phyloP scores from a whole-genome alignment of 257 asterid genomes.

The Orobanche coerulescens region DNA sequence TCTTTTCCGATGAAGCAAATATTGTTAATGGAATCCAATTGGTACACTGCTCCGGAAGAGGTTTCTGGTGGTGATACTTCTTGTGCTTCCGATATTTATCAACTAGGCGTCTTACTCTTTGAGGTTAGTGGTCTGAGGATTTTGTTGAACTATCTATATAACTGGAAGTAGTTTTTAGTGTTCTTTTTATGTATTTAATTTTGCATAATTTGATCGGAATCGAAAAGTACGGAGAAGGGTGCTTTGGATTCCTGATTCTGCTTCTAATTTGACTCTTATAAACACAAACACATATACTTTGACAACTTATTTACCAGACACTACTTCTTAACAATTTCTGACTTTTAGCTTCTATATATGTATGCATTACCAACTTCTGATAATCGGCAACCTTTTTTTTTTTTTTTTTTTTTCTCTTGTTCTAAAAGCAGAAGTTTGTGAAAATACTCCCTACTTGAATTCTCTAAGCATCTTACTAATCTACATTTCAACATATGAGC shows the following conservation, averaged over 20 bases:
- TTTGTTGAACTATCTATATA: background rate
- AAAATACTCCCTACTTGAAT: background rate
- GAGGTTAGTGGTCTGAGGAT: conserved; percentile 45
- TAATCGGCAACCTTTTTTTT: no score
- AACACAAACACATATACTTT: no score
- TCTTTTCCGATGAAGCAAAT: conserved; percentile 80
- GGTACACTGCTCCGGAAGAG: conserved; percentile 88
- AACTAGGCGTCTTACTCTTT: conserved; percentile 87
- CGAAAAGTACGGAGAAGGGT: background rate
- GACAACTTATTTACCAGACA: no score
- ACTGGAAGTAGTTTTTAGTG: no score
- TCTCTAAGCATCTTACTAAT: conserved; percentile 10
- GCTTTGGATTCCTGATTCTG: background rate
- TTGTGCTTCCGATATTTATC: conserved; percentile 81
- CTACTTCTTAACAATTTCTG: no score
- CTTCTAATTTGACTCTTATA: background rate
- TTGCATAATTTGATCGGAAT: no score
- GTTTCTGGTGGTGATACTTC: conserved; percentile 40
- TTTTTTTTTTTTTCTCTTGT: background rate
- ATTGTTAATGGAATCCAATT: conserved; percentile 69
- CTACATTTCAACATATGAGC: conserved; percentile 28
- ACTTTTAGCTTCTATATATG: background rate
- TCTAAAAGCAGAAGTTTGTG: no score
- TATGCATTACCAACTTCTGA: no score
- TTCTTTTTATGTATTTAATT: no score